These are phyloP conservation scores for Pichia gijzeniarum DNA, from an alignment of 805 yeast genomes.

Conservation along the genomic window DNA sequence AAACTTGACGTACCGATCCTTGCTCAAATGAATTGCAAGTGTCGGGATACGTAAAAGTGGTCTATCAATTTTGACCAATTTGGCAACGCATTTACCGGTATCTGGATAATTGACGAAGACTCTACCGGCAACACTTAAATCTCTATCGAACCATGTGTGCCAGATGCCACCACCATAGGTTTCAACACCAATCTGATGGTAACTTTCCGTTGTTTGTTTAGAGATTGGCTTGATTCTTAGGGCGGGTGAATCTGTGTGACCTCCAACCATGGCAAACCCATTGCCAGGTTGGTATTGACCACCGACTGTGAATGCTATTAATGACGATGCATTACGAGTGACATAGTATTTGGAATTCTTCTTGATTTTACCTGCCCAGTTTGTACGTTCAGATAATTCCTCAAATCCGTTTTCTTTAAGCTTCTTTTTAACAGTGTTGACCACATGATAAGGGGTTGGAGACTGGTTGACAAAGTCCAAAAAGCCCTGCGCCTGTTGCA, in stretches of 20 bases:
- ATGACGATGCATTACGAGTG: conserved; percentile 83
- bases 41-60: conserved; percentile 92
- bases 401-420: conserved; percentile 59
- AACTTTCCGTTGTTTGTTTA: conserved; percentile 63
- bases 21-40: conserved; percentile 83
- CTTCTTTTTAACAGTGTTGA: conserved; percentile 51
- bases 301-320: conserved; percentile 84
- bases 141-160: conserved; percentile 97
- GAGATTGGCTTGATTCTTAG: conserved; percentile 85
- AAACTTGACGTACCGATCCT: conserved; percentile 69
- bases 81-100: conserved; percentile 49
- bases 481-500: conserved; percentile 51
- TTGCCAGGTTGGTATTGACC: conserved; percentile 65
- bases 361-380: conserved; percentile 55
- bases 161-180: conserved; percentile 94
- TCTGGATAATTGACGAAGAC: conserved; percentile 55
- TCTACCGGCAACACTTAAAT: conserved; percentile 85
- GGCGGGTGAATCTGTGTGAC: conserved; percentile 94
- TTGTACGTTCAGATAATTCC: conserved; percentile 63
- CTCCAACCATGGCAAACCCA: conserved; percentile 86
- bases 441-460: conserved; percentile 95
- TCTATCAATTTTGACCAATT: conserved; percentile 69
- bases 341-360: conserved; percentile 70
- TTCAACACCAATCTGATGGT: conserved; percentile 86
- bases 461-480: conserved; percentile 73